phyloP scores from a whole-genome alignment of 345 rosid species.

The Boechera retrofracta region DNA sequence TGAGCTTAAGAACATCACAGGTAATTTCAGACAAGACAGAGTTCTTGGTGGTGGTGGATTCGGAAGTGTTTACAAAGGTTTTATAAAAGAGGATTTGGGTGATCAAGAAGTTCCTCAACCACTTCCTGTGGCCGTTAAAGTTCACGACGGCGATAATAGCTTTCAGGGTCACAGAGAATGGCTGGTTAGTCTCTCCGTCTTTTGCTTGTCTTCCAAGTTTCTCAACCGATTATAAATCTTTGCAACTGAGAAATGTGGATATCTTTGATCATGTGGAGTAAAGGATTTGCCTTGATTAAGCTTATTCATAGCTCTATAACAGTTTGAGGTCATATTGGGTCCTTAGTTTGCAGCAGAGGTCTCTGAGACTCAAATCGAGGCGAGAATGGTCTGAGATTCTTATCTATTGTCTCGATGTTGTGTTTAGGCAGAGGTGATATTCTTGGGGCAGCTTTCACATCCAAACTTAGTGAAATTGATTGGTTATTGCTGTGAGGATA shows the following conservation, averaged over 20 bases:
- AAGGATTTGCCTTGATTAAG: background rate
- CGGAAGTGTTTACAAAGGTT: constrained; percentile 92
- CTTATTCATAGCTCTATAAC: background rate
- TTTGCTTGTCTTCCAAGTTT: constrained; percentile 26
- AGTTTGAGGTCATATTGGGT: background rate
- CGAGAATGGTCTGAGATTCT: background rate
- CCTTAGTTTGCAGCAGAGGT: constrained; percentile 2
- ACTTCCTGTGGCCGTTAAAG: constrained; percentile 89
- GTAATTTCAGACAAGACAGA: constrained; percentile 84
- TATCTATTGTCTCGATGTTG: constrained; percentile 24
- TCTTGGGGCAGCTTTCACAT: constrained; percentile 95
- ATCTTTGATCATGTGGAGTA: background rate
- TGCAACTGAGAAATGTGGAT: background rate
- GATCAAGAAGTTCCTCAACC: constrained; percentile 61
- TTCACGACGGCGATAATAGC: constrained; percentile 94
- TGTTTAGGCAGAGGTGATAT: constrained; percentile 92
- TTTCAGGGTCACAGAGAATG: constrained; percentile 96
- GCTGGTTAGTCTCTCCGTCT: constrained; percentile 66
- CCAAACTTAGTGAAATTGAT: constrained; percentile 91
- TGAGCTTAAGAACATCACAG: constrained; percentile 76
- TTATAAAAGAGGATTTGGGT: constrained; percentile 64
- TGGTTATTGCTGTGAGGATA: constrained; percentile 93
- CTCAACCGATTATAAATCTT: background rate
- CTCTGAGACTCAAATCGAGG: background rate
- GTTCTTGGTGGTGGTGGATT: constrained; percentile 99